These are phyloP conservation scores for Eleusine indica DNA, from an alignment of 176 grass and related monocot species.

Conservation along the genomic window DNA sequence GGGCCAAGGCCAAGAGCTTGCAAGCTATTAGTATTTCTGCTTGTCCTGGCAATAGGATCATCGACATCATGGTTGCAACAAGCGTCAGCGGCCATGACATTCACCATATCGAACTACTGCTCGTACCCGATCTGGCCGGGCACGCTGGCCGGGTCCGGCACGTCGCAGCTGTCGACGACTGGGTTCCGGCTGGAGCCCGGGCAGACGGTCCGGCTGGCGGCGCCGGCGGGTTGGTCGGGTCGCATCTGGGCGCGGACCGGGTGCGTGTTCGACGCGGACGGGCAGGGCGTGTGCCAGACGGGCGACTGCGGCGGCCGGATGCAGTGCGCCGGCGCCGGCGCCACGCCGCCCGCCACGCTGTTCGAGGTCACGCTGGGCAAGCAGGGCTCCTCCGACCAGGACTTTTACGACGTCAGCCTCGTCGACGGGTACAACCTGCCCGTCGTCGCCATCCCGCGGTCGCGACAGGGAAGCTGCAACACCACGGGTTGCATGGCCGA, in stretches of 20 bases:
- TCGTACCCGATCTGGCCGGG: slow-evolving; percentile 81
- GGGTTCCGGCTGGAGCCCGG: slow-evolving; percentile 68
- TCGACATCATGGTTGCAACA: slow-evolving; percentile 13
- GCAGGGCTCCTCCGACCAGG: slow-evolving; percentile 4
- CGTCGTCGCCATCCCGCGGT: slow-evolving; percentile 58
- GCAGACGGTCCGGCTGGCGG: slow-evolving; percentile 57
- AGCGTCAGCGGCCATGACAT: slow-evolving; percentile 41
- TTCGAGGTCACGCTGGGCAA: slow-evolving; percentile 80
- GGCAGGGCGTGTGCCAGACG: slow-evolving; percentile 73
- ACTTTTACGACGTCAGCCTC: slow-evolving; percentile 77
- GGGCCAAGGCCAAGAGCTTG: not conserved
- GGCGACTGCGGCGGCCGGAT: slow-evolving; percentile 80
- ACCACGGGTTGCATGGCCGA: slow-evolving; percentile 79
- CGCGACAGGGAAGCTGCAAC: slow-evolving; percentile 62
- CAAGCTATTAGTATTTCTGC: slow-evolving; percentile 20
- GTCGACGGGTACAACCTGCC: slow-evolving; percentile 82
- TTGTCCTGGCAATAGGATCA: slow-evolving; percentile 21
- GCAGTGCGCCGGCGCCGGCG: slow-evolving; percentile 68
- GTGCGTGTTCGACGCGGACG: slow-evolving; percentile 77
- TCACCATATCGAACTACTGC: slow-evolving; percentile 89
- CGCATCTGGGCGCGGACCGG: slow-evolving; percentile 87
- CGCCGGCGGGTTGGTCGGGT: slow-evolving; percentile 75
- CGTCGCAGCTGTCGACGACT: slow-evolving; percentile 70
- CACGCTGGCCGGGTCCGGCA: slow-evolving; percentile 78
- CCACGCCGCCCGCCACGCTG: slow-evolving; percentile 71